Evolutionary conservation across 106 monocot genomes (phyloP).

Genomic region (Chionographis japonica): DNA sequence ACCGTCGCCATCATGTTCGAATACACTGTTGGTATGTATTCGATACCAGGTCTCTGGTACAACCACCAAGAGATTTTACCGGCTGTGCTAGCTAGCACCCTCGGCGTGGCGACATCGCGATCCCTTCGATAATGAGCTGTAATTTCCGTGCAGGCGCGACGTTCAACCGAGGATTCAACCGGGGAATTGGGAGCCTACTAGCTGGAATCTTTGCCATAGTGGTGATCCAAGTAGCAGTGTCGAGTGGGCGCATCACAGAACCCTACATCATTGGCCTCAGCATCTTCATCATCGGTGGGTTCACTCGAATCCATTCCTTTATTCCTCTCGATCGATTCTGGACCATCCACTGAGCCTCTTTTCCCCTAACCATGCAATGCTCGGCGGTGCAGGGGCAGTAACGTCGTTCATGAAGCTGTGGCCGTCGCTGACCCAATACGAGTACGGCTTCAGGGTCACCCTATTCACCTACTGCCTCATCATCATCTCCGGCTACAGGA

Average conservation of each 20-base stretch:
- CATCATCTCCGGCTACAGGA: constrained; percentile 63
- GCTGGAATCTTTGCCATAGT: constrained; percentile 66
- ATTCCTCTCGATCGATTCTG: background rate
- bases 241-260: constrained; percentile 44
- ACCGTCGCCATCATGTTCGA: constrained; percentile 85
- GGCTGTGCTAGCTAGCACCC: too few species aligned
- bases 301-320: background rate
- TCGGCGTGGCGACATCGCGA: too few species aligned
- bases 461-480: constrained; percentile 79
- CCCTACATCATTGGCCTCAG: constrained; percentile 67
- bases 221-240: constrained; percentile 58
- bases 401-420: constrained; percentile 77
- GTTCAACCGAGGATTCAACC: constrained; percentile 70
- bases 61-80: too few species aligned
- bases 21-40: constrained; percentile 63
- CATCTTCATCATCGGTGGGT: constrained; percentile 76
- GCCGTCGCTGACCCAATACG: constrained; percentile 63
- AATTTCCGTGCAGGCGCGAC: constrained; percentile 48
- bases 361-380: background rate
- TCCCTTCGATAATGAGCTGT: too few species aligned
- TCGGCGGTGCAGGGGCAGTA: constrained; percentile 38
- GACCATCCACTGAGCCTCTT: background rate
- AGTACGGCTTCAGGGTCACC: constrained; percentile 72
- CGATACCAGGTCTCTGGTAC: too few species aligned
- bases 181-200: constrained; percentile 66